Conservation (phyloP, 495 filamentous ascomycete species). For the Neurospora hispaniola region DNA sequence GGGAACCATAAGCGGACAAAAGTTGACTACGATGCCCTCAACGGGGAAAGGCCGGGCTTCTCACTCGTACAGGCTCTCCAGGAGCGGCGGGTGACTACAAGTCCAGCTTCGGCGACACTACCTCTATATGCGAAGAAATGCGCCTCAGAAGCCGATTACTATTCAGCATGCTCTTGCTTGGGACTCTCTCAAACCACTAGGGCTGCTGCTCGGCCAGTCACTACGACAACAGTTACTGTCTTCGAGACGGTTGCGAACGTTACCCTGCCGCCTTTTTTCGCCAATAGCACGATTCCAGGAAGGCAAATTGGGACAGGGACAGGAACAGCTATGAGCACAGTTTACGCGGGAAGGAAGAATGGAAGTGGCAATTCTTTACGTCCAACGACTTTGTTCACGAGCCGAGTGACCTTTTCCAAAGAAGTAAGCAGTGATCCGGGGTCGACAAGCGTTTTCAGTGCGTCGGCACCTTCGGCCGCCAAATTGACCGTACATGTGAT, state of each 20-base stretch:
- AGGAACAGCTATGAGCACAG: neutral
- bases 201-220: neutral
- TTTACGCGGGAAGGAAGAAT: neutral
- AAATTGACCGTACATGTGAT: neutral
- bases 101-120: conserved; percentile 5
- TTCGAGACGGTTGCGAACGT: conserved; percentile 3
- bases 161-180: conserved; percentile 23
- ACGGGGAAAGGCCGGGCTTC: neutral
- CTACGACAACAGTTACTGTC: conserved; percentile 6
- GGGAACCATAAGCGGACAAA: conserved; percentile 2
- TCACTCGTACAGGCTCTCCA: neutral
- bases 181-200: conserved; percentile 7
- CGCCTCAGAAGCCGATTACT: conserved; percentile 10
- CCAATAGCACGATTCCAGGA: conserved; percentile 1
- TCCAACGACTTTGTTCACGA: neutral
- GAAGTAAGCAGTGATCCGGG: neutral
- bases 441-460: neutral
- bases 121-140: conserved; percentile 16
- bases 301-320: conserved; percentile 1
- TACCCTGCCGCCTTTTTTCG: conserved; percentile 1
- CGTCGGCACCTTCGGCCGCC: neutral
- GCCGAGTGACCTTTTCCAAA: neutral
- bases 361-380: neutral
- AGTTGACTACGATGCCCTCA: conserved; percentile 3
- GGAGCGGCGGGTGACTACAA: conserved; percentile 6